Evolutionary conservation across 2,329 filamentous ascomycete genomes (phyloP).

Genomic region (Trichoderma citrinoviride): DNA sequence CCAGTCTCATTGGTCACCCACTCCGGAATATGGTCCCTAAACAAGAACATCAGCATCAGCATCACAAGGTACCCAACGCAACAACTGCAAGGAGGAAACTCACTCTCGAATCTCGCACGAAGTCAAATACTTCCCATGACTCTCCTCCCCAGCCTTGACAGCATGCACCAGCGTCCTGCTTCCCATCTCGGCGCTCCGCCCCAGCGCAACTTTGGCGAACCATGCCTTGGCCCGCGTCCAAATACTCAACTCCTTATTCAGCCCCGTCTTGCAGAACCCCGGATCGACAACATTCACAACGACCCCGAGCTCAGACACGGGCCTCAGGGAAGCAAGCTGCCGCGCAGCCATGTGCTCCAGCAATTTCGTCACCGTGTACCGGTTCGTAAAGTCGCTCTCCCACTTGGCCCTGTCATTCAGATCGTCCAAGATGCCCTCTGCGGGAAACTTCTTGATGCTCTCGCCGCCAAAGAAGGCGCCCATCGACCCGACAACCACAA

Average conservation of each 20-base stretch:
- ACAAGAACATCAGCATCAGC: background rate
- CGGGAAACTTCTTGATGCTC: background rate
- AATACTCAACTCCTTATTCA: slow-evolving; percentile 7
- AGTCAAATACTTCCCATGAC: slow-evolving; percentile 30
- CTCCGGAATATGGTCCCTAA: slow-evolving; percentile 16
- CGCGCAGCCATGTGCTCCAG: slow-evolving; percentile 29
- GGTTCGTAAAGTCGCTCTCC: background rate
- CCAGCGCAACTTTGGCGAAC: slow-evolving; percentile 4
- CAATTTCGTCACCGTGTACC: slow-evolving; percentile 32
- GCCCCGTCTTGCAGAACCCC: slow-evolving; percentile 31
- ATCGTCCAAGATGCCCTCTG: background rate
- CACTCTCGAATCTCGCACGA: slow-evolving; percentile 32
- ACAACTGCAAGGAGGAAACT: slow-evolving; percentile 6
- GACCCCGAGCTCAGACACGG: slow-evolving; percentile 31
- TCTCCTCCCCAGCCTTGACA: slow-evolving; percentile 27
- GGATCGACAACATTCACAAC: slow-evolving; percentile 34
- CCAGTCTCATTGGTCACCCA: slow-evolving; percentile 12
- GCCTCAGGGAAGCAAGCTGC: slow-evolving; percentile 30
- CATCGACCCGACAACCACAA: slow-evolving; percentile 35
- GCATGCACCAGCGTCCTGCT: slow-evolving; percentile 32
- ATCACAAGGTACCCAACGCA: background rate
- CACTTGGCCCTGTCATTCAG: slow-evolving; percentile 8
- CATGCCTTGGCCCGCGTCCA: background rate
- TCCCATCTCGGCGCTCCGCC: slow-evolving; percentile 30
- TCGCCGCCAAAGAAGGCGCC: background rate